Conservation (phyloP, 2,329 filamentous ascomycete genomes). For the Helotiales sp. region DNA sequence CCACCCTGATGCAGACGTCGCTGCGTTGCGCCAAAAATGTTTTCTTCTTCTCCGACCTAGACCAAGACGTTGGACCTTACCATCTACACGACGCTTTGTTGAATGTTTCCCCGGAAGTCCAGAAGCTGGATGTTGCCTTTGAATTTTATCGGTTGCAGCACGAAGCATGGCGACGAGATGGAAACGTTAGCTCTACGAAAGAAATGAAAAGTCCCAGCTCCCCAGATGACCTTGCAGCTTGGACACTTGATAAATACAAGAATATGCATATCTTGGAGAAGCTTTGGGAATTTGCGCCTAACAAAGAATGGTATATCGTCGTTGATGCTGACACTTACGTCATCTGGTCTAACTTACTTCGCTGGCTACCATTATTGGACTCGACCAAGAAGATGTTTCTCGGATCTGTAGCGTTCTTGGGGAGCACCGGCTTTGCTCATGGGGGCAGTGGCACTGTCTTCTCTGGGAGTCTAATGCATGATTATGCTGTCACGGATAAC, state of each 20-base stretch:
- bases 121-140: conserved; percentile 43
- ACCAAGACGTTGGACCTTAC: conserved; percentile 51
- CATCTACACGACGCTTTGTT: conserved; percentile 52
- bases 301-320: conserved; percentile 63
- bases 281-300: conserved; percentile 54
- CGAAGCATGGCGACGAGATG: conserved; percentile 51
- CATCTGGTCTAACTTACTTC: conserved; percentile 55
- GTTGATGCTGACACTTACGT: conserved; percentile 64
- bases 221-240: conserved; percentile 47
- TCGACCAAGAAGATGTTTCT: conserved; percentile 52
- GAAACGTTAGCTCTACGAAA: conserved; percentile 48
- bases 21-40: conserved; percentile 55
- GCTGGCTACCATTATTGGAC: conserved; percentile 25
- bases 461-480: conserved; percentile 56
- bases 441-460: conserved; percentile 61
- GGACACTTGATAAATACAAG: conserved; percentile 66
- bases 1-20: conserved; percentile 57
- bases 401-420: conserved; percentile 55
- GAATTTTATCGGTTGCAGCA: conserved; percentile 49
- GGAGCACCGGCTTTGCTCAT: conserved; percentile 55
- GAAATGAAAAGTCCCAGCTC: conserved; percentile 33
- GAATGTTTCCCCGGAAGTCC: neutral
- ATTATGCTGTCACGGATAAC: conserved; percentile 49
- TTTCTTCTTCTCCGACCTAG: conserved; percentile 63
- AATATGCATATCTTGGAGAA: conserved; percentile 64